Evolutionary conservation across 768 basidiomycete species (phyloP).

Genomic region (Amanita rubescens): DNA sequence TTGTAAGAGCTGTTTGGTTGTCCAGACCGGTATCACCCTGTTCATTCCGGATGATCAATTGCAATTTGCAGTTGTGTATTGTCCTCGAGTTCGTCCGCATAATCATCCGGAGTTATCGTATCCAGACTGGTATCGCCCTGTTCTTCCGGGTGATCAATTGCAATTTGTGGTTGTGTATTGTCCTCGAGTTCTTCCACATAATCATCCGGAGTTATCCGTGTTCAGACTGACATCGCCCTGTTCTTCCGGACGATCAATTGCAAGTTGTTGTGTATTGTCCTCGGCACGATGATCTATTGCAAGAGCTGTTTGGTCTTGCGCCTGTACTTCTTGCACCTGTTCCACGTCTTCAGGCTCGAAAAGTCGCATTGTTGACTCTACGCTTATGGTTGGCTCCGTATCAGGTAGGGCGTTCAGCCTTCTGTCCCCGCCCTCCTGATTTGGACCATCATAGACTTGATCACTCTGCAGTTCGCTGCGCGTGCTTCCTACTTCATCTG

Average conservation of each 20-base stretch:
- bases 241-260: neutral
- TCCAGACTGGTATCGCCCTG: conserved; percentile 1
- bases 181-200: neutral
- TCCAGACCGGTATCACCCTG: neutral
- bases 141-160: too few relatives aligned
- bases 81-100: neutral
- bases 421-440: neutral
- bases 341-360: neutral
- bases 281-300: too few relatives aligned
- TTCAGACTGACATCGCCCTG: neutral
- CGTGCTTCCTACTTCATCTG: neutral
- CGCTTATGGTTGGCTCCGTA: neutral
- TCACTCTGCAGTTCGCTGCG: neutral
- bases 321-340: neutral
- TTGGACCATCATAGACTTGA: neutral
- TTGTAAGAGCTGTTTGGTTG: too few relatives aligned
- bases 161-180: too few relatives aligned
- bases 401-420: neutral
- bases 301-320: too few relatives aligned
- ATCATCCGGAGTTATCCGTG: neutral
- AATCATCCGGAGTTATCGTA: neutral
- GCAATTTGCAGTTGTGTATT: too few relatives aligned
- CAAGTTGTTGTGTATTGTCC: neutral
- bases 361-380: neutral
- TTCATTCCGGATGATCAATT: too few relatives aligned